Base-by-base conservation (phyloP, 306 rosid genomes). In the Corylus heterophylla region DNA sequence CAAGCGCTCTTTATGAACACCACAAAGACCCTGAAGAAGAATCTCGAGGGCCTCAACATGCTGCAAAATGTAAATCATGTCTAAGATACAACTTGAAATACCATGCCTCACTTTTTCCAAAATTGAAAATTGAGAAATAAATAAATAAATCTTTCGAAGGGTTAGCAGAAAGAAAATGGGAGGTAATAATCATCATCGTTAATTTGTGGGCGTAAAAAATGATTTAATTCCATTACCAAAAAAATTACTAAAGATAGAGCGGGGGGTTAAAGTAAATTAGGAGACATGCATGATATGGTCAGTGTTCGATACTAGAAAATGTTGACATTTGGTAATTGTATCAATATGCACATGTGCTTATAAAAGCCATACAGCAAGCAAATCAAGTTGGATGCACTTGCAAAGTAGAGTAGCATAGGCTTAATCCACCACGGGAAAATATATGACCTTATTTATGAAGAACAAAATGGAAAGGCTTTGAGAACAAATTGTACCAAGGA, bases 21-120 rank as follows among this genome's bases (percentile, higher is more conserved):
- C 98, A 82, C 97, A 92, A 58, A 91, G 91, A 54, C 98, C 98
- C 85, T 92, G 98, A 75, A 95, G 97, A 83, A 95, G 98, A 71
- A 95, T 95, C 89, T 91, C 98, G 62, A 92, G 93, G 37, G 98
- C 98, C 87, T 95, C 98, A 54, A 95, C 98, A 85, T 92, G 98
- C 98, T 95, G 88, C 82, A 77, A 72, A 77, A 85, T 63, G 64
- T 59, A 74, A 80, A 74, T 27, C 48, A 71, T 79, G 82, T 50
- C 47, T 78, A 59, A 83, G 68, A 31, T 35, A 51, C 42, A 79
- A 48, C 62, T 71, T 56, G 61, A 76, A 71, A 42, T 56, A 39
- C 49, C 56, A 77, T 6, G 61, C 73, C 51, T 62, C 20, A 31
- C 35, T 31, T 16, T 50, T 13, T 52, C 39, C 25, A 20, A 29